These are phyloP conservation scores for Betula pendula DNA, from an alignment of 306 rosid genomes.

Conservation along the genomic window DNA sequence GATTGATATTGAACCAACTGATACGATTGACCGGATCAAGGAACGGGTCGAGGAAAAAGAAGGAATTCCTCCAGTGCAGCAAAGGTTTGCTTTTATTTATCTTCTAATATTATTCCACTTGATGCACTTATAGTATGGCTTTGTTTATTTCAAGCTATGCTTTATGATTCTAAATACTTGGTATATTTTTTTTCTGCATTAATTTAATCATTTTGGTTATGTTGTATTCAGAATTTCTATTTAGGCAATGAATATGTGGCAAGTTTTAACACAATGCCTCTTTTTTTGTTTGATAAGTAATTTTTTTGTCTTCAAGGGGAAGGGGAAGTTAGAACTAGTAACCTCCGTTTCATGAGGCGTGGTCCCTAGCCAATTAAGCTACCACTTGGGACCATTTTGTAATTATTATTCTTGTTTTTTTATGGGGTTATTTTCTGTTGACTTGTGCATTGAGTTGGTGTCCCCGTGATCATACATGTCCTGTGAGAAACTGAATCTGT, in stretches of 20 bases:
- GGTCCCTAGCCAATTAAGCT: no score
- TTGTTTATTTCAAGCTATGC: not conserved
- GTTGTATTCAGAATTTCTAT: not conserved
- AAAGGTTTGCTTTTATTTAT: constrained; percentile 52
- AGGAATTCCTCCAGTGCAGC: constrained; percentile 99
- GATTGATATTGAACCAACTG: constrained; percentile 93
- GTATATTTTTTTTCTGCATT: not conserved
- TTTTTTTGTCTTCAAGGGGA: no score
- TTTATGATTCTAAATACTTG: not conserved
- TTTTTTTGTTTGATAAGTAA: no score
- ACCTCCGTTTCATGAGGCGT: no score
- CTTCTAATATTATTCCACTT: not conserved
- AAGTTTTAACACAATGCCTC: not conserved
- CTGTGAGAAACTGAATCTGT: not conserved
- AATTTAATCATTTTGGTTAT: not conserved
- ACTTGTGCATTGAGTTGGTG: not conserved
- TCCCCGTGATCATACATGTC: not conserved
- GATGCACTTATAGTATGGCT: constrained; percentile 2
- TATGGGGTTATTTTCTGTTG: not conserved
- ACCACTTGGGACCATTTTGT: no score
- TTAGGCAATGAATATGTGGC: not conserved
- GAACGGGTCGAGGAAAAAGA: constrained; percentile 98
- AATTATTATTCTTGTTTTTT: not conserved
- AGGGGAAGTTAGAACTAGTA: no score
- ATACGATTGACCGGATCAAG: constrained; percentile 90